Percentiles rank a stretch among this genome's conserved stretches.
phyloP scores from a whole-genome alignment of 352 stramenopile species.

The Aphanomyces euteiches region DNA sequence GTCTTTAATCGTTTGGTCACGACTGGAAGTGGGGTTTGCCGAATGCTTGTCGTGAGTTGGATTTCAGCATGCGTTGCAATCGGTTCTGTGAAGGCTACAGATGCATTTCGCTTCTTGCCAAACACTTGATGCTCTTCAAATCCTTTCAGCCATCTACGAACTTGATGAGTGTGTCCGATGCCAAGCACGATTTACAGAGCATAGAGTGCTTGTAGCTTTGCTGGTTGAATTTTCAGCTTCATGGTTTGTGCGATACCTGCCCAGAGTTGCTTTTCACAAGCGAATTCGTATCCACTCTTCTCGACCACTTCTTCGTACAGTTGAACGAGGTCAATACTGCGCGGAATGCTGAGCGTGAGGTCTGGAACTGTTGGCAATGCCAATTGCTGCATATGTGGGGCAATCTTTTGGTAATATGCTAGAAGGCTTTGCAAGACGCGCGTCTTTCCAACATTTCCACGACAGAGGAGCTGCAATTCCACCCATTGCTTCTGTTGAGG shows the following conservation, averaged over 20 bases:
- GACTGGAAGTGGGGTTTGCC: slow-evolving; percentile 56
- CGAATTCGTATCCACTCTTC: slow-evolving; percentile 51
- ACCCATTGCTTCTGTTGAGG: slow-evolving; percentile 29
- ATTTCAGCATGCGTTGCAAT: slow-evolving; percentile 63
- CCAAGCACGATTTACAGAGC: neutral
- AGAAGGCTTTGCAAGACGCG: slow-evolving; percentile 29
- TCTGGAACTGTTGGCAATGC: slow-evolving; percentile 22
- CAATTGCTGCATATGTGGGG: slow-evolving; percentile 17
- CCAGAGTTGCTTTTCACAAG: slow-evolving; percentile 58
- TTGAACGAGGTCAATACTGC: slow-evolving; percentile 65
- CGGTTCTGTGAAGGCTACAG: slow-evolving; percentile 36
- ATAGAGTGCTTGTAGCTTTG: slow-evolving; percentile 52
- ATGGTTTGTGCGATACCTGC: slow-evolving; percentile 45
- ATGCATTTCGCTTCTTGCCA: slow-evolving; percentile 39
- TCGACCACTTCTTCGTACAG: slow-evolving; percentile 79
- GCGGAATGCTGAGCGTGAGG: slow-evolving; percentile 24
- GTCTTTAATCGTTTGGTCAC: slow-evolving; percentile 65
- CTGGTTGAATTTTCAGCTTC: slow-evolving; percentile 60
- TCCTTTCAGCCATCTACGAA: slow-evolving; percentile 40
- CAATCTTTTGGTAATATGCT: slow-evolving; percentile 16
- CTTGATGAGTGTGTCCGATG: neutral
- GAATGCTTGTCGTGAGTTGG: slow-evolving; percentile 57
- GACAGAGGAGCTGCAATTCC: slow-evolving; percentile 27
- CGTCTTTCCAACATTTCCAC: slow-evolving; percentile 23
- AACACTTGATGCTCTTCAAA: slow-evolving; percentile 82